Percentiles rank a stretch among this genome's conserved stretches.
These are phyloP conservation scores for Clonostachys chloroleuca DNA, from an alignment of 2,329 filamentous ascomycete genomes.

Conservation along the genomic window DNA sequence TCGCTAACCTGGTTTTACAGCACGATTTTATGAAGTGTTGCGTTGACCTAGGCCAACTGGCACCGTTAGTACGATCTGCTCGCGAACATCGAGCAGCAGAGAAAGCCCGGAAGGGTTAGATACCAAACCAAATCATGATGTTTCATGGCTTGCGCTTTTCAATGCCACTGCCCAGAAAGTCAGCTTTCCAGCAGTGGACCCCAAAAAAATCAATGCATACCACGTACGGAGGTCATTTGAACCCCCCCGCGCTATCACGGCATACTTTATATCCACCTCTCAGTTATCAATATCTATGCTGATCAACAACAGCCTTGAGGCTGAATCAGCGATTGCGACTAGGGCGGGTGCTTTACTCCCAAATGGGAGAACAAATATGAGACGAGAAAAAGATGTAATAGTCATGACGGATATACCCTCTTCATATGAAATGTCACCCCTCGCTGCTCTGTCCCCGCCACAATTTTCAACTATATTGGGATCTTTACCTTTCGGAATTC, in stretches of 20 bases:
- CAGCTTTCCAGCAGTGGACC: too few species aligned
- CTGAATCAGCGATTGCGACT: too few species aligned
- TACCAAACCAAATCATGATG: neutral
- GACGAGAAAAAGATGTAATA: neutral
- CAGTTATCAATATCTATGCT: too few species aligned
- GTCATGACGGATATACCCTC: neutral
- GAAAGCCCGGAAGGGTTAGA: slow-evolving; percentile 62
- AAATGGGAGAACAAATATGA: neutral
- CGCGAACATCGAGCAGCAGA: slow-evolving; percentile 83
- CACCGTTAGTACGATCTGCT: slow-evolving; percentile 82
- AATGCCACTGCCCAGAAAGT: neutral
- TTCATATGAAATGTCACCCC: too few species aligned
- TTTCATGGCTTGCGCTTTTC: slow-evolving; percentile 2
- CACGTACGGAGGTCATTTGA: too few species aligned
- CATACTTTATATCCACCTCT: too few species aligned
- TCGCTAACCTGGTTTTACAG: slow-evolving; percentile 32
- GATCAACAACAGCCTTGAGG: too few species aligned
- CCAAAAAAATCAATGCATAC: too few species aligned
- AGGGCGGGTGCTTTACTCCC: neutral
- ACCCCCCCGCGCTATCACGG: too few species aligned
- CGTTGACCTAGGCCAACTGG: slow-evolving; percentile 70
- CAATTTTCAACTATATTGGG: too few species aligned
- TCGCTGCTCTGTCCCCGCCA: too few species aligned
- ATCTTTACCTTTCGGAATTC: too few species aligned
- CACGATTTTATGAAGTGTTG: slow-evolving; percentile 78